Evolutionary conservation across 257 asterid species (phyloP).

Genomic region (Verbascum thapsus): DNA sequence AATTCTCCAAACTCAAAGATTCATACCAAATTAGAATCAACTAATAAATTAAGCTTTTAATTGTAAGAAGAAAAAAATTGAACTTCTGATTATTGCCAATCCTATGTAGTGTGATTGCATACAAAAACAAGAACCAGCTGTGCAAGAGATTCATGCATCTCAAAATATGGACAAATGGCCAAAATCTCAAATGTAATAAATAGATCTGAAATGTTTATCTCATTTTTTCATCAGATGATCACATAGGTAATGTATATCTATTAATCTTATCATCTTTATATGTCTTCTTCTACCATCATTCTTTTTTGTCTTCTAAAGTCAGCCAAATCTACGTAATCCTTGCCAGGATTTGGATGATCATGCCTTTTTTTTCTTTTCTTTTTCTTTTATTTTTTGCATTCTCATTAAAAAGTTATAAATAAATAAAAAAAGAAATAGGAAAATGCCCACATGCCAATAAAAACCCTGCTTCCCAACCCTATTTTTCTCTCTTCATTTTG

Average conservation of each 20-base stretch:
- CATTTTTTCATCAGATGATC: too few species aligned
- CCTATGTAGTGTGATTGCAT: too few species aligned
- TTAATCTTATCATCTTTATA: background rate
- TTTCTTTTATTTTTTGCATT: slow-evolving; percentile 4
- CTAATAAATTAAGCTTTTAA: too few species aligned
- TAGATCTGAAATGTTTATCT: slow-evolving; percentile 21
- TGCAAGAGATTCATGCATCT: slow-evolving; percentile 33
- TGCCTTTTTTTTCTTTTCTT: slow-evolving; percentile 12
- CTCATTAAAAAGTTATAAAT: background rate
- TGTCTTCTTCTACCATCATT: slow-evolving; percentile 1
- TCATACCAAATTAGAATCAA: too few species aligned
- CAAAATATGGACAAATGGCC: slow-evolving; percentile 33
- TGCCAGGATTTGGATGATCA: background rate
- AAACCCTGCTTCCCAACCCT: slow-evolving; percentile 39
- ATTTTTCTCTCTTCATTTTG: slow-evolving; percentile 30
- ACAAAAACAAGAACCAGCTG: slow-evolving; percentile 17
- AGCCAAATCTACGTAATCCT: background rate
- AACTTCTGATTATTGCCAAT: too few species aligned
- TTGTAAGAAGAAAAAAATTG: too few species aligned
- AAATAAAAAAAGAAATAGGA: background rate
- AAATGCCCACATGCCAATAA: slow-evolving; percentile 34
- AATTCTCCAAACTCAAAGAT: too few species aligned
- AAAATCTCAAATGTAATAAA: slow-evolving; percentile 19
- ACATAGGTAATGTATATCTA: slow-evolving; percentile 17
- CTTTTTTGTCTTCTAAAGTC: slow-evolving; percentile 14